A percentile compares a stretch with the other conserved stretches of the same genome.
Evolutionary conservation across 345 rosid species (phyloP).

Genomic region (Murraya koenigii): DNA sequence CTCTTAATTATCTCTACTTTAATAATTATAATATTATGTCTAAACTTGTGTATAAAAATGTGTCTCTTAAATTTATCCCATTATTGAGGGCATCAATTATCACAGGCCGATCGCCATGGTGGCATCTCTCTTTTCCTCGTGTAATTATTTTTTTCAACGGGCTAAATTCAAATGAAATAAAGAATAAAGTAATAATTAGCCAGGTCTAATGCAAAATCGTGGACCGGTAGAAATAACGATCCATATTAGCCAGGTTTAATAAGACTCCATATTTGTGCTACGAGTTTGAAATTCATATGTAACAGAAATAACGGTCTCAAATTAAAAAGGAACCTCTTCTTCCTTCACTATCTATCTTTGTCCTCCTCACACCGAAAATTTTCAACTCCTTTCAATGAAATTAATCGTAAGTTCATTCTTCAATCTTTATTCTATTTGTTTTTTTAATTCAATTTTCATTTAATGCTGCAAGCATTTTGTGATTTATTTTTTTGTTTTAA

Average conservation of each 20-base stretch:
- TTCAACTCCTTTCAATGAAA: not conserved
- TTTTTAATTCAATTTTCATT: not conserved
- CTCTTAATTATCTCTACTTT: too few species aligned
- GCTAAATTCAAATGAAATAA: not conserved
- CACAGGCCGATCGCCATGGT: too few species aligned
- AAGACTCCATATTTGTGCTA: not conserved
- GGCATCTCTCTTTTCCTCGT: too few species aligned
- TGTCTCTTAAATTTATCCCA: too few species aligned
- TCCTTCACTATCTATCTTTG: not conserved
- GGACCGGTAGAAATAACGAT: too few species aligned
- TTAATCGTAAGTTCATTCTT: constrained; percentile 10
- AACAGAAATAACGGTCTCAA: constrained; percentile 14
- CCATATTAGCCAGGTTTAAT: not conserved
- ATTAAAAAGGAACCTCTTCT: not conserved
- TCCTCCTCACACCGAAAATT: not conserved
- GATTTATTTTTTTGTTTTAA: not conserved
- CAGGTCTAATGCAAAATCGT: not conserved
- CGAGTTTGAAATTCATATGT: not conserved
- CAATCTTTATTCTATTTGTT: not conserved
- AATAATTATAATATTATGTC: too few species aligned
- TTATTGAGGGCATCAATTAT: too few species aligned
- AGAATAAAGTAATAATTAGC: not conserved
- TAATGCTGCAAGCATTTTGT: not conserved
- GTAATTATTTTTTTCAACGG: too few species aligned
- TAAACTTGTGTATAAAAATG: too few species aligned